Conservation (phyloP, 2,329 filamentous ascomycete genomes). For the Decorospora gaudefroyi region DNA sequence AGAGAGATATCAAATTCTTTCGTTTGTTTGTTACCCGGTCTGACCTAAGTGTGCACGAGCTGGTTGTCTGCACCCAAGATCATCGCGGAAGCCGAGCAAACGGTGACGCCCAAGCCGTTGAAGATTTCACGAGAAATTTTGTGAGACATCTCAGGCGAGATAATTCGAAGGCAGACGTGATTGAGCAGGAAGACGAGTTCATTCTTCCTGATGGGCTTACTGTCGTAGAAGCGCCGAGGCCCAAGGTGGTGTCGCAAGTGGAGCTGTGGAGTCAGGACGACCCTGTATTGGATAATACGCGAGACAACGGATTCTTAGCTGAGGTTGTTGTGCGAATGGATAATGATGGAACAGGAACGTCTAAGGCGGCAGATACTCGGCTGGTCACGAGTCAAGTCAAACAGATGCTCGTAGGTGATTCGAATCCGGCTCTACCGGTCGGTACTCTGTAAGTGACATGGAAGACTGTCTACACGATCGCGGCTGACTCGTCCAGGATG, state of each 20-base stretch:
- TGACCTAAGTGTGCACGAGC: constrained; percentile 35
- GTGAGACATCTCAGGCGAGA: constrained; percentile 10
- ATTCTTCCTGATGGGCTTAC: constrained; percentile 34
- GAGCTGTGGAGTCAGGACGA: constrained; percentile 4
- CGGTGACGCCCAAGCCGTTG: constrained; percentile 9
- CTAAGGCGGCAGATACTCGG: constrained; percentile 16
- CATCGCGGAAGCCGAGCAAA: constrained; percentile 1
- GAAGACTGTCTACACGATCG: too few species aligned
- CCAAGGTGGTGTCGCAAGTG: constrained; percentile 14
- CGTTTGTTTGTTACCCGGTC: constrained; percentile 29
- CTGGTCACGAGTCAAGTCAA: constrained; percentile 20
- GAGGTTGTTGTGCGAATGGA: constrained; percentile 14
- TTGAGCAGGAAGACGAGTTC: constrained; percentile 34
- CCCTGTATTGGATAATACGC: neutral
- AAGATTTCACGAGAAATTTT: constrained; percentile 26
- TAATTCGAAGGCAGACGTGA: constrained; percentile 1
- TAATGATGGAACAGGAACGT: neutral
- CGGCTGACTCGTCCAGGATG: constrained; percentile 24
- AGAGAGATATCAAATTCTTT: constrained; percentile 31
- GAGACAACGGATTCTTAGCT: constrained; percentile 22
- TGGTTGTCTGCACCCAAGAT: constrained; percentile 22
- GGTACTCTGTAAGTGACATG: constrained; percentile 33
- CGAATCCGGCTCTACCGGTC: constrained; percentile 9
- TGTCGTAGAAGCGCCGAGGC: constrained; percentile 10
- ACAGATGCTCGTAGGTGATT: constrained; percentile 16